Evolutionary conservation across 495 filamentous ascomycete genomes (phyloP).

Genomic region (Neurospora sp.): DNA sequence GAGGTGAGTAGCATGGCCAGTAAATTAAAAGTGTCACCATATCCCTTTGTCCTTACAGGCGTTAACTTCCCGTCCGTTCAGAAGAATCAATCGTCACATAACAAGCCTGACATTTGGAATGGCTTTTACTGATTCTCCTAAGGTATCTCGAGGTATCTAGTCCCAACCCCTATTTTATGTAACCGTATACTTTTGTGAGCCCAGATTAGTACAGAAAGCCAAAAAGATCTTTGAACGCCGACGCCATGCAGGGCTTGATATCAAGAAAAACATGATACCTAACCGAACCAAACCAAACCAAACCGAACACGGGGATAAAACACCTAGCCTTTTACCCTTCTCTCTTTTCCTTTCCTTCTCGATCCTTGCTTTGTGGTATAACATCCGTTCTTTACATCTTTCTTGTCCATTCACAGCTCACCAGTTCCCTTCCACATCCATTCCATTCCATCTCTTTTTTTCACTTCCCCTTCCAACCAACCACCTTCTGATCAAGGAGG

Average conservation of each 20-base stretch:
- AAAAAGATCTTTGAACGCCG: conserved; percentile 1
- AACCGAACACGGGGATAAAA: background rate
- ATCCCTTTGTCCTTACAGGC: background rate
- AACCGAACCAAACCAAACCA: background rate
- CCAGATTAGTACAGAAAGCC: conserved; percentile 1
- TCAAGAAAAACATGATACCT: conserved; percentile 1
- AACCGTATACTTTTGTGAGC: conserved; percentile 1
- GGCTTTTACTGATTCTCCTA: background rate
- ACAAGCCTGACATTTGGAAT: background rate
- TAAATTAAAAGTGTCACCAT: background rate
- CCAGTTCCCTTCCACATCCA: too few species aligned
- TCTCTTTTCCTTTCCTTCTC: background rate
- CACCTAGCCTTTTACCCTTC: background rate
- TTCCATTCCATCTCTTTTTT: background rate
- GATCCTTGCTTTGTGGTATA: background rate
- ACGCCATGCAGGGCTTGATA: conserved; percentile 5
- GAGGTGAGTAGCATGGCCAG: background rate
- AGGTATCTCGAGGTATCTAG: background rate
- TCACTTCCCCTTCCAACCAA: background rate
- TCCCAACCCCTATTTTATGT: background rate
- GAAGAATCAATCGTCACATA: background rate
- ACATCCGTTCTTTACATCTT: background rate
- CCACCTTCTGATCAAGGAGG: background rate
- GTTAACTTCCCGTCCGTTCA: background rate
- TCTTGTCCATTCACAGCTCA: background rate